Conservation (phyloP, 1,284 basidiomycete species). For the Fomitiporia mediterranea region DNA sequence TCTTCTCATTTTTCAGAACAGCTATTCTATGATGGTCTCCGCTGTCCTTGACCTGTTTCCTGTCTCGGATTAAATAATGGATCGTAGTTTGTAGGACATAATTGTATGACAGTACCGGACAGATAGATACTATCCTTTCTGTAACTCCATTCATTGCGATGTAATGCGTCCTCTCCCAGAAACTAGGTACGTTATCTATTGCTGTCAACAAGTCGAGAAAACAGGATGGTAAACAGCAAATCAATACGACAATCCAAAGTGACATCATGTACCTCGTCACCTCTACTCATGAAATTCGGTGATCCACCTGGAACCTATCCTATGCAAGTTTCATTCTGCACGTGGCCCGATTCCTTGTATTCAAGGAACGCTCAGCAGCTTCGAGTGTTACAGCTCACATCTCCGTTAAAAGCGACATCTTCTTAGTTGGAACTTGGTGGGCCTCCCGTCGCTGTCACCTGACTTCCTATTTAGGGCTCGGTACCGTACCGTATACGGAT, state of each 20-base stretch:
- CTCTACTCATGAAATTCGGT: constrained; percentile 15
- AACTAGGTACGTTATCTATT: constrained; percentile 7
- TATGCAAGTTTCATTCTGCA: constrained; percentile 15
- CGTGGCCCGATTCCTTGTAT: constrained; percentile 26
- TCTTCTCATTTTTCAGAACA: too few relatives aligned
- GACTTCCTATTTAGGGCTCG: not conserved
- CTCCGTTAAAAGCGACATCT: not conserved
- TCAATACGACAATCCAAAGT: too few relatives aligned
- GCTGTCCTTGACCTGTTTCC: too few relatives aligned
- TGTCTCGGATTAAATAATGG: too few relatives aligned
- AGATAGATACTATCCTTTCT: too few relatives aligned
- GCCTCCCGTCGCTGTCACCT: not conserved
- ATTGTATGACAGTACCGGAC: too few relatives aligned
- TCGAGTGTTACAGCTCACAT: constrained; percentile 5
- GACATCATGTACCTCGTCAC: too few relatives aligned
- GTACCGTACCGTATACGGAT: too few relatives aligned
- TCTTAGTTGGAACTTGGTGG: constrained; percentile 1
- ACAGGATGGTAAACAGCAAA: too few relatives aligned
- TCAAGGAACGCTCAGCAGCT: constrained; percentile 1
- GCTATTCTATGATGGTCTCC: too few relatives aligned
- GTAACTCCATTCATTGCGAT: too few relatives aligned
- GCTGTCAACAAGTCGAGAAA: constrained; percentile 34
- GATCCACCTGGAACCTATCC: constrained; percentile 15
- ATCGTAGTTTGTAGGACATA: too few relatives aligned
- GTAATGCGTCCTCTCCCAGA: not conserved